Evolutionary conservation across 108 stramenopile genomes (phyloP).

Genomic region (Cyclotella atomus): DNA sequence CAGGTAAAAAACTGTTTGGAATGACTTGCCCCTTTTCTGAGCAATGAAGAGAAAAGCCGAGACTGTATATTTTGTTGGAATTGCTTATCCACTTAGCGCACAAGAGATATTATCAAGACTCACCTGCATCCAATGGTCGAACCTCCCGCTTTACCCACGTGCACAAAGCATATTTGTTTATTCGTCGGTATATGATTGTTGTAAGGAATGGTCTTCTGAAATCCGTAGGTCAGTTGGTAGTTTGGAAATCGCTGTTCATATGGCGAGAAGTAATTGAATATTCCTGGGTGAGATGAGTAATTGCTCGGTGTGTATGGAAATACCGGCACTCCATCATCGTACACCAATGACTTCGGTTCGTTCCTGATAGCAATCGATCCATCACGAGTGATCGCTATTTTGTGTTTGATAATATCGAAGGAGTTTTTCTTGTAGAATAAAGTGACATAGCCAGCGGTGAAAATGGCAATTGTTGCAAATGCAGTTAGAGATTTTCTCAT

Average conservation of each 20-base stretch:
- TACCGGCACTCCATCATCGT: neutral
- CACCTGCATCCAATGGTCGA: slow-evolving; percentile 45
- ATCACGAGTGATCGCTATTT: no score
- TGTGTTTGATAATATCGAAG: no score
- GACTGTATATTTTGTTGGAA: no score
- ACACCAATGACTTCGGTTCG: no score
- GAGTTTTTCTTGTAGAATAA: no score
- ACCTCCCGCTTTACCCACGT: slow-evolving; percentile 48
- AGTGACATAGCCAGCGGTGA: no score
- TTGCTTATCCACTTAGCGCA: no score
- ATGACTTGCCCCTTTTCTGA: slow-evolving; percentile 14
- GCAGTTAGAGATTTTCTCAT: no score
- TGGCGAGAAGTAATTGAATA: slow-evolving; percentile 27
- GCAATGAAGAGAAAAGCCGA: slow-evolving; percentile 46
- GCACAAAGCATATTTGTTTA: slow-evolving; percentile 44
- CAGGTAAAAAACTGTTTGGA: slow-evolving; percentile 24
- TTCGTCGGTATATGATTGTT: slow-evolving; percentile 12
- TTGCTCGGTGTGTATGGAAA: neutral
- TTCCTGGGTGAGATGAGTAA: neutral
- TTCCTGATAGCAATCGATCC: no score
- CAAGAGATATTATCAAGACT: no score
- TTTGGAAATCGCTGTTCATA: slow-evolving; percentile 25
- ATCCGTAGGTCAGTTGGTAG: slow-evolving; percentile 9
- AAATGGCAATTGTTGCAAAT: no score
- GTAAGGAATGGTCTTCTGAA: slow-evolving; percentile 27